phyloP scores from a whole-genome alignment of 1,139 yeast genomes.

The Blastobotrys persicus region DNA sequence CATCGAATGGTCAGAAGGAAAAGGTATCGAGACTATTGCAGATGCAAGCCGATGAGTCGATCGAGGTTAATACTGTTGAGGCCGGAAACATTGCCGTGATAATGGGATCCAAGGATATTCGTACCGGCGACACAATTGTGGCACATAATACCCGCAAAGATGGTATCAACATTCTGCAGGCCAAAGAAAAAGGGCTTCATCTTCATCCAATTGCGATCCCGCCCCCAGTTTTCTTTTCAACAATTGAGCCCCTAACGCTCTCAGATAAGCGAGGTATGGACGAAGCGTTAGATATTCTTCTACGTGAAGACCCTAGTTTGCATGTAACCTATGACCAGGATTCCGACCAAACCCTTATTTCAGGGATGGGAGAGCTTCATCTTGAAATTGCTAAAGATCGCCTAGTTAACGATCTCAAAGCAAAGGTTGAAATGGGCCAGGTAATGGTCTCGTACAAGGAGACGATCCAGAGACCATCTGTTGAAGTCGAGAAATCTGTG shows the following conservation, averaged over 20 bases:
- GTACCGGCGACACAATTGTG: slow-evolving; percentile 88
- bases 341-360: slow-evolving; percentile 77
- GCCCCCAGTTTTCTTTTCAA: slow-evolving; percentile 87
- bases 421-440: slow-evolving; percentile 73
- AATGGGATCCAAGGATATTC: slow-evolving; percentile 67
- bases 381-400: slow-evolving; percentile 83
- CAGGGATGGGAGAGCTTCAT: slow-evolving; percentile 97
- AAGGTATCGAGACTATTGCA: slow-evolving; percentile 65
- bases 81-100: slow-evolving; percentile 93
- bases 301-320: slow-evolving; percentile 83
- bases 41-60: slow-evolving; percentile 88
- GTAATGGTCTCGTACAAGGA: slow-evolving; percentile 90
- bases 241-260: slow-evolving; percentile 77
- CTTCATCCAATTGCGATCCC: slow-evolving; percentile 81
- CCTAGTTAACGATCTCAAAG: slow-evolving; percentile 73
- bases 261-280: slow-evolving; percentile 75
- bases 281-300: slow-evolving; percentile 58
- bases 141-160: slow-evolving; percentile 52
- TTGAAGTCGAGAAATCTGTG: slow-evolving; percentile 30
- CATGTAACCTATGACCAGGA: slow-evolving; percentile 72
- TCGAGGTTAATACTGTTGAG: slow-evolving; percentile 58
- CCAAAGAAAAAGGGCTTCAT: slow-evolving; percentile 43
- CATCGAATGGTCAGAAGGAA: slow-evolving; percentile 66
- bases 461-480: slow-evolving; percentile 41
- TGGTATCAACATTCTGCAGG: slow-evolving; percentile 39